phyloP scores from a whole-genome alignment of 2,329 filamentous ascomycete species.

The Penicillium glabrum region DNA sequence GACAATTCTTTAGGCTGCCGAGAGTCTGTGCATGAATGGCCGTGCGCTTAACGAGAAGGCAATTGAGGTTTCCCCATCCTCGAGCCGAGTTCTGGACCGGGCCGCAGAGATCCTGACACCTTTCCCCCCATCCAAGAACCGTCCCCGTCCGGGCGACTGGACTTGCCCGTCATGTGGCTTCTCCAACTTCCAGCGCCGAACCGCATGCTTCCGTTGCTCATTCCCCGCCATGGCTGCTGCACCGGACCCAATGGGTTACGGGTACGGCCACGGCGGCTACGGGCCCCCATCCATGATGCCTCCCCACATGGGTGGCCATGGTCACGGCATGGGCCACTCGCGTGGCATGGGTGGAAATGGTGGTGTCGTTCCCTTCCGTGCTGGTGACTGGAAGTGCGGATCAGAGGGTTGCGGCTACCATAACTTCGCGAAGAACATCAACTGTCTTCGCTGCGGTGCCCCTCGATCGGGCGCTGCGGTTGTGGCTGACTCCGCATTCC shows the following conservation, averaged over 20 bases:
- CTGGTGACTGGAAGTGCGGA: constrained; percentile 98
- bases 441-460: constrained; percentile 92
- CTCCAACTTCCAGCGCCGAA: constrained; percentile 98
- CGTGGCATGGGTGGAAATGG: constrained; percentile 70
- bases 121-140: constrained; percentile 98
- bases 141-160: constrained; percentile 95
- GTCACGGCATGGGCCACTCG: constrained; percentile 58
- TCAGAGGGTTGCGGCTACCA: constrained; percentile 97
- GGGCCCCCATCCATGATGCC: constrained; percentile 77
- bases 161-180: constrained; percentile 98
- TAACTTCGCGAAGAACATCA: constrained; percentile 99
- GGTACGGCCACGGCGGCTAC: constrained; percentile 51
- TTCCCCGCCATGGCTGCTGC: constrained; percentile 90
- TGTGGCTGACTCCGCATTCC: constrained; percentile 89
- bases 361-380: constrained; percentile 91
- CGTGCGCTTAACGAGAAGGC: constrained; percentile 97
- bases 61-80: constrained; percentile 96
- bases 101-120: constrained; percentile 94
- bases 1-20: constrained; percentile 66
- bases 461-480: constrained; percentile 91
- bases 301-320: constrained; percentile 65
- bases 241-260: constrained; percentile 72
- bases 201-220: constrained; percentile 97
- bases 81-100: constrained; percentile 92
- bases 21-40: constrained; percentile 98